A percentile compares a stretch with the other conserved stretches of the same genome.
Evolutionary conservation across 208 protist species (phyloP).

Genomic region (Trypanosoma cruzi): DNA sequence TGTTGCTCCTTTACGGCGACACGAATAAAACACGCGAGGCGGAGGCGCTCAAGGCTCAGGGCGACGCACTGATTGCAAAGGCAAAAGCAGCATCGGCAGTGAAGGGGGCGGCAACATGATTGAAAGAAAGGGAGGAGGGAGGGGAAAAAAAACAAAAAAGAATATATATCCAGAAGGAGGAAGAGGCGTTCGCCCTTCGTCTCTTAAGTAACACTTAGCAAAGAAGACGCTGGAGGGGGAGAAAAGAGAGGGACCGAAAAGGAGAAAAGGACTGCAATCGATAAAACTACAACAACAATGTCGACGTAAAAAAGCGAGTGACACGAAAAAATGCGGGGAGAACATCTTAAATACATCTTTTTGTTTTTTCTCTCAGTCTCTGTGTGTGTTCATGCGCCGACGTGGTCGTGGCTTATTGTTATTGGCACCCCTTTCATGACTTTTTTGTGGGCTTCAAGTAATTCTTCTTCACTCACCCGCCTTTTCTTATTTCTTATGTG

Average conservation of each 20-base stretch:
- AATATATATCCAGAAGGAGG: neutral
- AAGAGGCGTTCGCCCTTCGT: neutral
- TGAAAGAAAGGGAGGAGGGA: neutral
- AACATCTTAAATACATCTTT: too few species aligned
- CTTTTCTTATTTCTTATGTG: too few species aligned
- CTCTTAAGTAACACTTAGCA: neutral
- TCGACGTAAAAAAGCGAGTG: too few species aligned
- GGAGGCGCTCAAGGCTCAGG: slow-evolving; percentile 34
- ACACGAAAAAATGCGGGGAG: too few species aligned
- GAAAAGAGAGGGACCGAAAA: too few species aligned
- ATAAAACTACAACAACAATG: too few species aligned
- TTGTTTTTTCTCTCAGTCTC: too few species aligned
- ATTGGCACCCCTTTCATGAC: too few species aligned
- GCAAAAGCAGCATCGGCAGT: slow-evolving; percentile 12
- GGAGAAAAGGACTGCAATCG: neutral
- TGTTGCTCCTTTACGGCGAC: slow-evolving; percentile 74
- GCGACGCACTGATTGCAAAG: slow-evolving; percentile 33
- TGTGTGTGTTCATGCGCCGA: too few species aligned
- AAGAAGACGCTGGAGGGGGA: neutral
- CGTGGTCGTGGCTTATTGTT: too few species aligned
- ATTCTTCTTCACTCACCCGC: too few species aligned
- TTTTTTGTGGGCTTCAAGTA: too few species aligned
- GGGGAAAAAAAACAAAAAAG: slow-evolving; percentile 7
- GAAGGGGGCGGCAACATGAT: neutral
- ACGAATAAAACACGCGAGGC: slow-evolving; percentile 65